A percentile compares a stretch with the other conserved stretches of the same genome.
These are phyloP conservation scores for Fusarium buxicola DNA, from an alignment of 2,329 filamentous ascomycete genomes.

Conservation along the genomic window DNA sequence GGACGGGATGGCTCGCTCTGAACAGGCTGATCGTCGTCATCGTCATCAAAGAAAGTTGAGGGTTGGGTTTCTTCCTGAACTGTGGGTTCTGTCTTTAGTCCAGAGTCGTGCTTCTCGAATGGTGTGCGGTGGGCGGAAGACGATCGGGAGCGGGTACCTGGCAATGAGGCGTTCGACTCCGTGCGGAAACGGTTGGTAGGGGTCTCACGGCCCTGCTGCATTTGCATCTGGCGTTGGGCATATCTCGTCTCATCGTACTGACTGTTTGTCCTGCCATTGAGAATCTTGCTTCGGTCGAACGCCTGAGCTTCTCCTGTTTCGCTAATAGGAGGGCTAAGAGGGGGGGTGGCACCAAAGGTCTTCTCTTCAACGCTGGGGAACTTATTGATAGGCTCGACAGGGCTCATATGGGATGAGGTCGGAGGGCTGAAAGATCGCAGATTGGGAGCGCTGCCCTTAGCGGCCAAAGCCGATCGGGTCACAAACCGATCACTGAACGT, in stretches of 20 bases:
- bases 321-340: slow-evolving; percentile 69
- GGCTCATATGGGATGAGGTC: slow-evolving; percentile 54
- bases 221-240: slow-evolving; percentile 81
- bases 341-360: slow-evolving; percentile 52
- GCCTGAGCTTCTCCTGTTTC: slow-evolving; percentile 75
- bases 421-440: slow-evolving; percentile 69
- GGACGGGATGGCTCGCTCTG: slow-evolving; percentile 21
- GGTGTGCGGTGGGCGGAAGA: slow-evolving; percentile 56
- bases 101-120: slow-evolving; percentile 49
- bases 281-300: slow-evolving; percentile 84
- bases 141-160: slow-evolving; percentile 59
- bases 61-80: slow-evolving; percentile 49
- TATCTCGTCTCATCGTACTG: slow-evolving; percentile 89
- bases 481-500: slow-evolving; percentile 60
- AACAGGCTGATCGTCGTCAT: slow-evolving; percentile 55
- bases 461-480: slow-evolving; percentile 58
- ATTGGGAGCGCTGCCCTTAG: slow-evolving; percentile 75
- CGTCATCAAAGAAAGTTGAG: slow-evolving; percentile 58
- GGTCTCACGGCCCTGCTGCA: slow-evolving; percentile 79
- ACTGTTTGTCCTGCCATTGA: slow-evolving; percentile 70
- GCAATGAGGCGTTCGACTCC: slow-evolving; percentile 58
- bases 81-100: slow-evolving; percentile 46
- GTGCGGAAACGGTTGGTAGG: slow-evolving; percentile 61
- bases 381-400: slow-evolving; percentile 53
- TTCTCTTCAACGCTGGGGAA: slow-evolving; percentile 52